These are phyloP conservation scores for Lactuca sativa DNA, from an alignment of 129 eudicot species.

Conservation along the genomic window DNA sequence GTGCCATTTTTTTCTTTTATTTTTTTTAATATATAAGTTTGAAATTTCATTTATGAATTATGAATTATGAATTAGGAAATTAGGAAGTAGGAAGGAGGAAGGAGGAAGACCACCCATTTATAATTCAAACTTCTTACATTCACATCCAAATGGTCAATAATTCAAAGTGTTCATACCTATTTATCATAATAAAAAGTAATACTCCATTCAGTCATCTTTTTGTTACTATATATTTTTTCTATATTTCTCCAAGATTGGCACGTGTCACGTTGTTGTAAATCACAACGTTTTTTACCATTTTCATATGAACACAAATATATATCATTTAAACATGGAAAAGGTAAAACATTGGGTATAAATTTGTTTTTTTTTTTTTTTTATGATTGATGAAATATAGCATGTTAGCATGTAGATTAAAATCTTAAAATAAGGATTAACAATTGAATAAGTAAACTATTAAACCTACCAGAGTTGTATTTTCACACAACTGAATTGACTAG, in stretches of 20 bases:
- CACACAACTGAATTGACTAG: conserved; percentile 14
- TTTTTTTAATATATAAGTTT: conserved; percentile 3
- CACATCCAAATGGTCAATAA: conserved; percentile 28
- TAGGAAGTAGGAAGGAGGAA: too few relatives aligned
- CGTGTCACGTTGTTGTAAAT: neutral
- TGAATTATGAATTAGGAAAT: neutral
- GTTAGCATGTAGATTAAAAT: too few relatives aligned
- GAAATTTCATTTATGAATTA: neutral
- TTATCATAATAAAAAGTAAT: neutral
- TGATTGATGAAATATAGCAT: too few relatives aligned
- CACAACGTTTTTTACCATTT: conserved; percentile 16
- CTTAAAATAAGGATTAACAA: conserved; percentile 3
- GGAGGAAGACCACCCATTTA: conserved; percentile 22
- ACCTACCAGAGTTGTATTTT: conserved; percentile 28
- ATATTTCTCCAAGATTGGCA: conserved; percentile 1
- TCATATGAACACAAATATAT: neutral
- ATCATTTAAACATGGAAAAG: too few relatives aligned
- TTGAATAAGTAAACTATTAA: conserved; percentile 15
- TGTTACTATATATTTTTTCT: neutral
- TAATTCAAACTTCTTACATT: conserved; percentile 27
- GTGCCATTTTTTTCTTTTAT: conserved; percentile 18
- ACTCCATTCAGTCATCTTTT: conserved; percentile 22
- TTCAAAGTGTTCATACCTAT: conserved; percentile 43
- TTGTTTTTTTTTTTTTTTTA: too few relatives aligned
- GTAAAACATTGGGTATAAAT: too few relatives aligned